Conservation (phyloP, 2,329 filamentous ascomycete genomes). For the Cercospora berteroae region DNA sequence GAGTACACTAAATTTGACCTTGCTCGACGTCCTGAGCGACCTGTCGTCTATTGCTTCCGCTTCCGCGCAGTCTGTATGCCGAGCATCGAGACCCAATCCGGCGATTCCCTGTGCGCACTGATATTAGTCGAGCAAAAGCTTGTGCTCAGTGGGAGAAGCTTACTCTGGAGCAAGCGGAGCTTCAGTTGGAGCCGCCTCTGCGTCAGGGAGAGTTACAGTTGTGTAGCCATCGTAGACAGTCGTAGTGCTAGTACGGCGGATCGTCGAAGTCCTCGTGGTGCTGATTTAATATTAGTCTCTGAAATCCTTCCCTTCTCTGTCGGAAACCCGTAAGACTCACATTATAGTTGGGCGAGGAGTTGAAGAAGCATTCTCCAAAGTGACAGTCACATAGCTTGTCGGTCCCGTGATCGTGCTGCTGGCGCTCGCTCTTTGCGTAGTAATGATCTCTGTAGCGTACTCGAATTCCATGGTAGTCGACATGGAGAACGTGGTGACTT, state of each 20-base stretch:
- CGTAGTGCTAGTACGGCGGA: conserved; percentile 25
- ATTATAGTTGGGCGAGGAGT: conserved; percentile 11
- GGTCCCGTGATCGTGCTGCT: conserved; percentile 24
- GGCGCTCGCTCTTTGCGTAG: conserved; percentile 23
- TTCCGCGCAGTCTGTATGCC: conserved; percentile 15
- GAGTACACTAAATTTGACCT: too few relatives aligned
- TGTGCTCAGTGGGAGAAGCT: not conserved
- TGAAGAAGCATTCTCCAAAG: conserved; percentile 28
- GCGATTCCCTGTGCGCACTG: conserved; percentile 1
- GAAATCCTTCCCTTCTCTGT: not conserved
- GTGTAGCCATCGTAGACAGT: conserved; percentile 26
- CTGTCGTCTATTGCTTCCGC: too few relatives aligned
- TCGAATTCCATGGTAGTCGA: conserved; percentile 41
- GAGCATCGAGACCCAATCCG: conserved; percentile 15
- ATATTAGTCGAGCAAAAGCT: not conserved
- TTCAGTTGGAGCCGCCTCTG: not conserved
- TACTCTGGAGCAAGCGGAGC: conserved; percentile 2
- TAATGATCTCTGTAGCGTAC: conserved; percentile 40
- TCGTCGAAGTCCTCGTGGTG: conserved; percentile 22
- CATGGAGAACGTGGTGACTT: conserved; percentile 41
- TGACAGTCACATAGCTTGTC: conserved; percentile 35
- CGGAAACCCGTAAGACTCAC: conserved; percentile 23
- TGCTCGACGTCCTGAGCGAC: too few relatives aligned
- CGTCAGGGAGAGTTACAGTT: conserved; percentile 22
- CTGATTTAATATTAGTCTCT: not conserved